Evolutionary conservation across 257 asterid genomes (phyloP).

Genomic region (Echium plantagineum): DNA sequence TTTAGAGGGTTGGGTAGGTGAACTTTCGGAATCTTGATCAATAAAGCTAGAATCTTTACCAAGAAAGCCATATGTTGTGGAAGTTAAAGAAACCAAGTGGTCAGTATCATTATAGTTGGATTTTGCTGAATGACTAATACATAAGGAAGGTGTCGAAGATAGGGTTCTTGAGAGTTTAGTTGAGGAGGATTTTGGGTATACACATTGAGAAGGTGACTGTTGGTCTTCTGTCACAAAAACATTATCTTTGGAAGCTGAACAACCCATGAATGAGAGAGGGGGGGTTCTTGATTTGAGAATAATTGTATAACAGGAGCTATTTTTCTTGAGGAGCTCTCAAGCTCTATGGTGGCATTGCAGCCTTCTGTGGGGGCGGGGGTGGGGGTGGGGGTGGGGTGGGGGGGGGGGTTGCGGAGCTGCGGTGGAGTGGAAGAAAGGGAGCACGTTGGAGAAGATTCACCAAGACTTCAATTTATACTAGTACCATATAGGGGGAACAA

Average conservation of each 20-base stretch:
- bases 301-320: too few relatives aligned
- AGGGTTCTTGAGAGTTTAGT: conserved; percentile 16
- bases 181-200: conserved; percentile 12
- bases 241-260: conserved; percentile 22
- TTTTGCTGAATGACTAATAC: conserved; percentile 25
- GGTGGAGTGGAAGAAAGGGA: too few relatives aligned
- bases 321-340: too few relatives aligned
- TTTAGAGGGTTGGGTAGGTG: neutral
- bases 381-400: too few relatives aligned
- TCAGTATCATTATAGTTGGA: conserved; percentile 35
- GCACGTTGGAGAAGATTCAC: too few relatives aligned
- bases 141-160: conserved; percentile 14
- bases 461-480: too few relatives aligned
- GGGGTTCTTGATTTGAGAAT: too few relatives aligned
- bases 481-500: too few relatives aligned
- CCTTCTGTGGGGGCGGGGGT: too few relatives aligned
- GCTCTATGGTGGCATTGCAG: too few relatives aligned
- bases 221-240: conserved; percentile 6
- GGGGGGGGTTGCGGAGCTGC: too few relatives aligned
- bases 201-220: conserved; percentile 14
- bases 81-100: conserved; percentile 75
- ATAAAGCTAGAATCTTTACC: neutral
- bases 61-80: conserved; percentile 79
- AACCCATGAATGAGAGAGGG: conserved; percentile 10
- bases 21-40: neutral